Base-by-base conservation (phyloP, 345 rosid species). In the Gossypium anomalum region DNA sequence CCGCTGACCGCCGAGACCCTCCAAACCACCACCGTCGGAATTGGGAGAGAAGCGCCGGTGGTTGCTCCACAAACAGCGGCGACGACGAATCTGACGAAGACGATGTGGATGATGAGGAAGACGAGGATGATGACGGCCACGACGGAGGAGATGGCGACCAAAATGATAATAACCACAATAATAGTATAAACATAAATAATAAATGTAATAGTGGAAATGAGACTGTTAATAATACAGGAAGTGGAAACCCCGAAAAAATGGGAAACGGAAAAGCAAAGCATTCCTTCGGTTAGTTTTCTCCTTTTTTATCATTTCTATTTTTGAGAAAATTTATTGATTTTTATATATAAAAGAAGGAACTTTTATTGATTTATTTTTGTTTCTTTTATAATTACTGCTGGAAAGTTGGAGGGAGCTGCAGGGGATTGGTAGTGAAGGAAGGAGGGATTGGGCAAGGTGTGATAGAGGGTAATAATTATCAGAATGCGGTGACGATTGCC, bases 401-500 rank as follows among this genome's bases (percentile, higher is more conserved):
- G 77, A 41, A 67, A 75, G 76, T 29, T 10, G 77, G 72, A 67
- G 57, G n/a, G 72, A 75, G 73, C 61, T 70, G 61, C 57, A 81
- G 84, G 81, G 89, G 84, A 56, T 75, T 83, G 60, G 83, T 77
- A 15, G 73, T 79, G 77, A 86, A 89, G 77, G 90, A 85, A 70
- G 82, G 85, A 17, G 78, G 76, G 57, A 67, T 77, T 56, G 80
- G 72, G 47, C 92, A 80, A 58, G 68, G 82, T 27, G 71, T 83
- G 57, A 67, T 69, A 20, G 76, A 79, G 64, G 75, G 79, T 34
- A 51, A 11, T n/a, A 69, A 9, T 74, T 83, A 65, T 55, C 76
- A 62, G 70, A 80, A 82, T 19, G 80, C 75, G 23, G 88, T 87
- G 52, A 84, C 83, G 2, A 78, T 83, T 68, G 90, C 87, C 6